Evolutionary conservation across 2,329 filamentous ascomycete genomes (phyloP), one percentile per base, ranked within the genome.

Genomic region (Trichophaea hybrida): DNA sequence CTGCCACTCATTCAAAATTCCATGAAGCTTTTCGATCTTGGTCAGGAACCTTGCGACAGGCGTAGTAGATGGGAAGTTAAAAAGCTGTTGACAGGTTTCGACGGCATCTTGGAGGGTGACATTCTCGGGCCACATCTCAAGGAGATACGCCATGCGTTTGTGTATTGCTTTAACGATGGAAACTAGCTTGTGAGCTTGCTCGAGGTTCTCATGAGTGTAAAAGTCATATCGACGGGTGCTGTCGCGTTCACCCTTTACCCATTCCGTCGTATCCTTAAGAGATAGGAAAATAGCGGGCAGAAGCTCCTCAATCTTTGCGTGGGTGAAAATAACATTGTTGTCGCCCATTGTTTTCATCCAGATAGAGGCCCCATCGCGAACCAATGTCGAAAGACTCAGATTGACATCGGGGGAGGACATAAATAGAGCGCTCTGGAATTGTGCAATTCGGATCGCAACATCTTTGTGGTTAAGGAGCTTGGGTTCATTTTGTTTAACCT

Each of bases 1-100:
- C 71, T 98, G 89, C 93, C 93, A 99, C 72, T 97, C 89, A 64
- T 96, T 84, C 53, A 98, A 80, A 65, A 85, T 83, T 0, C 77
- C 78, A 72, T 97, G 87, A 4, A 99, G 77, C 64, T 91, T 88
- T 72, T 99, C 94, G 2, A 93, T 78, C 69, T 86, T 88, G 1
- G 85, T 86, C 56, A 98, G 80, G 59, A 94, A 82, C 68, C 86
- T 90, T 1, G 89, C 89, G 4, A 98, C 76, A 0, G 93, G 90
- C 59, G 95, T 89, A 1, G 81, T 80, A 67, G 96, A 83, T 24
- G 81, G 77, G 67, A 95, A 81, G 58, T 84, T 79, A 1, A 94
- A 77, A 0, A 94, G 76, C 65, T 86, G 83, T 59, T 86, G 80
- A 69, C 88, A 94, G 33, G 82, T 83, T 12, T 76, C 73, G 1